A percentile compares a stretch with the other conserved stretches of the same genome.
These are phyloP conservation scores for Periconia sp. DNA, from an alignment of 2,329 filamentous ascomycete genomes.

Conservation along the genomic window DNA sequence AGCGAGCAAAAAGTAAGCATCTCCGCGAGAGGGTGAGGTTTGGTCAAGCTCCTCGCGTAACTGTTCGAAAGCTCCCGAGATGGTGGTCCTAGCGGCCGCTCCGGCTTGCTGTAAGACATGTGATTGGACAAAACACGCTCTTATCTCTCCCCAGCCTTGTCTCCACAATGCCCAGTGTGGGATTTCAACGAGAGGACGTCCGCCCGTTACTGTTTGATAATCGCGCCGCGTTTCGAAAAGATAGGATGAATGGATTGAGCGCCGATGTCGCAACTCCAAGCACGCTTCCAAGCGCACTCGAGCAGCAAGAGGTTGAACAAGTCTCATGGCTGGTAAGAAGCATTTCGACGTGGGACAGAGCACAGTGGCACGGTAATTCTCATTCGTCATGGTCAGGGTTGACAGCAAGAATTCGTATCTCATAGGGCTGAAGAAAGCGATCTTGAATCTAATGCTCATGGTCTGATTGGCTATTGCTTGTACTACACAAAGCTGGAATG, in stretches of 20 bases:
- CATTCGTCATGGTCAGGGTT: no score
- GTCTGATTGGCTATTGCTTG: no score
- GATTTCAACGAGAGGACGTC: background rate
- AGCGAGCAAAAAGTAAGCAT: conserved; percentile 15
- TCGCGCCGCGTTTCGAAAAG: background rate
- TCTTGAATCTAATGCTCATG: no score
- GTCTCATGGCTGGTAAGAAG: no score
- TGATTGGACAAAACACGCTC: conserved; percentile 18
- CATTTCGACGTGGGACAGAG: no score
- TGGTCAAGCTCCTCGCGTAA: conserved; percentile 15
- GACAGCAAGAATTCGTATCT: no score
- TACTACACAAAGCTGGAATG: no score
- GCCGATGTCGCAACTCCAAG: conserved; percentile 2
- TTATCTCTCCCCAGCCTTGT: conserved; percentile 24
- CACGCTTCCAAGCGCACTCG: background rate
- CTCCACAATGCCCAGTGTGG: conserved; percentile 4
- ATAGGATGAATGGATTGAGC: conserved; percentile 4
- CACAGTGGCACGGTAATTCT: no score
- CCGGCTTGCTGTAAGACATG: background rate
- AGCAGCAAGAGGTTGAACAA: no score
- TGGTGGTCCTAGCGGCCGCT: conserved; percentile 11
- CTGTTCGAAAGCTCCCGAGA: conserved; percentile 19
- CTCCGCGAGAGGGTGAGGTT: conserved; percentile 9
- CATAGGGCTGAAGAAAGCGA: no score
- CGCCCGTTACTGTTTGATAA: background rate